Evolutionary conservation across 2,329 filamentous ascomycete species (phyloP).

Genomic region (Exophiala dermatitidis): DNA sequence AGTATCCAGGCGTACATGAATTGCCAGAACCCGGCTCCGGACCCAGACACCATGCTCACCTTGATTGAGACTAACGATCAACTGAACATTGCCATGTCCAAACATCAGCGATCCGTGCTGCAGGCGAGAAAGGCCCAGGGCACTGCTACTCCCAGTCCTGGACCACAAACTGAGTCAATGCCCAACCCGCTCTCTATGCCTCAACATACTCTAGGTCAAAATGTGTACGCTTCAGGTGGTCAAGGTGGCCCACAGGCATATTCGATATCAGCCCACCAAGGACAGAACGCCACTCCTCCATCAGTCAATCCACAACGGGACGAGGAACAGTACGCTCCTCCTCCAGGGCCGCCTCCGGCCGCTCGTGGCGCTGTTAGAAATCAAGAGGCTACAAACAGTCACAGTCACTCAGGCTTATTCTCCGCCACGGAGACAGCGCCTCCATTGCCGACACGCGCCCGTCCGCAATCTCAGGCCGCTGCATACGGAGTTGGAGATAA

Average conservation of each 20-base stretch:
- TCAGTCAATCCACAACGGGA: slow-evolving; percentile 11
- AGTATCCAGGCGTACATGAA: slow-evolving; percentile 83
- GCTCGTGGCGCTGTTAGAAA: slow-evolving; percentile 4
- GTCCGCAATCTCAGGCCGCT: slow-evolving; percentile 12
- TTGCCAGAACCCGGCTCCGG: slow-evolving; percentile 68
- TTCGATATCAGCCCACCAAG: slow-evolving; percentile 16
- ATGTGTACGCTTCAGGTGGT: slow-evolving; percentile 14
- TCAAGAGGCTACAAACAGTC: slow-evolving; percentile 3
- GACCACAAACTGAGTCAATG: slow-evolving; percentile 3
- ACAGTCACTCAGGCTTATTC: slow-evolving; percentile 20
- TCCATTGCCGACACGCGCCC: slow-evolving; percentile 11
- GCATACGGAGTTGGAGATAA: slow-evolving; percentile 23
- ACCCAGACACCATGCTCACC: slow-evolving; percentile 88
- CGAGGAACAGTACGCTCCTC: slow-evolving; percentile 18
- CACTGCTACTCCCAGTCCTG: slow-evolving; percentile 15
- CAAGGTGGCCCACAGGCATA: slow-evolving; percentile 6
- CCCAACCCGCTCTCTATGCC: slow-evolving; percentile 6
- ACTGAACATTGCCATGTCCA: slow-evolving; percentile 70
- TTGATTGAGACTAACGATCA: slow-evolving; percentile 94
- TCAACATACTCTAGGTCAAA: slow-evolving; percentile 19
- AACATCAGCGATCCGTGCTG: slow-evolving; percentile 73
- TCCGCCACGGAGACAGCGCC: slow-evolving; percentile 18
- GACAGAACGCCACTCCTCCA: slow-evolving; percentile 12
- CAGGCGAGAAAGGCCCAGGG: slow-evolving; percentile 44
- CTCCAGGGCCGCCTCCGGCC: slow-evolving; percentile 19